A percentile compares a stretch with the other conserved stretches of the same genome.
These are phyloP conservation scores for Cubamyces lactineus DNA, from an alignment of 768 basidiomycete species.

Conservation along the genomic window DNA sequence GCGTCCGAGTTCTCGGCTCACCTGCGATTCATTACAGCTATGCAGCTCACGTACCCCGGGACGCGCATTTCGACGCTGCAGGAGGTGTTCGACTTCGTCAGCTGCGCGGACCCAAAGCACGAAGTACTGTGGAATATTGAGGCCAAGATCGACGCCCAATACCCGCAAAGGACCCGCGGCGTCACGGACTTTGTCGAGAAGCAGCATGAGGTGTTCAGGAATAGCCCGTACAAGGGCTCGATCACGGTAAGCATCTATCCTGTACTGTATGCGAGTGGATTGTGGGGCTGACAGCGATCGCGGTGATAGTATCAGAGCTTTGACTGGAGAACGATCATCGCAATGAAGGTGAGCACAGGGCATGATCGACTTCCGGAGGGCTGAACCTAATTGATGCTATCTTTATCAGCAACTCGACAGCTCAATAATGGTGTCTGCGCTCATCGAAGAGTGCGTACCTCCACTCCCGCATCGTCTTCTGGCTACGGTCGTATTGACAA, in stretches of 20 bases:
- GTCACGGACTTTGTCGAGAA: conserved; percentile 64
- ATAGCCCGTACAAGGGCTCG: conserved; percentile 60
- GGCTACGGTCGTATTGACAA: background rate
- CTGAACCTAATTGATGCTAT: background rate
- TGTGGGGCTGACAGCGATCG: background rate
- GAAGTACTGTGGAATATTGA: conserved; percentile 77
- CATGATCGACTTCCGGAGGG: background rate
- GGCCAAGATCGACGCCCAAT: conserved; percentile 68
- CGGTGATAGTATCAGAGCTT: conserved; percentile 71
- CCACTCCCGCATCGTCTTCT: background rate
- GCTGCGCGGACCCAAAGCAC: conserved; percentile 69
- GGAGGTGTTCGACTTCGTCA: conserved; percentile 77
- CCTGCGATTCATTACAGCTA: conserved; percentile 41
- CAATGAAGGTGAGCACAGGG: conserved; percentile 59
- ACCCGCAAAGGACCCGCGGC: conserved; percentile 52
- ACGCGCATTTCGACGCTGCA: conserved; percentile 72
- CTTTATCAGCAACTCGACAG: conserved; percentile 52
- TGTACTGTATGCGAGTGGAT: background rate
- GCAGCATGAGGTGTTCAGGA: conserved; percentile 60
- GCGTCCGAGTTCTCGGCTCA: background rate
- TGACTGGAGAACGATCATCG: conserved; percentile 76
- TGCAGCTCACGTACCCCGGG: conserved; percentile 67
- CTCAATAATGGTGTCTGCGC: conserved; percentile 59
- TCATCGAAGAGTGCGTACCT: conserved; percentile 61
- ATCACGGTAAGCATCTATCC: conserved; percentile 56